phyloP scores from a whole-genome alignment of 179 eudicot species.

The Monotropa hypopitys region DNA sequence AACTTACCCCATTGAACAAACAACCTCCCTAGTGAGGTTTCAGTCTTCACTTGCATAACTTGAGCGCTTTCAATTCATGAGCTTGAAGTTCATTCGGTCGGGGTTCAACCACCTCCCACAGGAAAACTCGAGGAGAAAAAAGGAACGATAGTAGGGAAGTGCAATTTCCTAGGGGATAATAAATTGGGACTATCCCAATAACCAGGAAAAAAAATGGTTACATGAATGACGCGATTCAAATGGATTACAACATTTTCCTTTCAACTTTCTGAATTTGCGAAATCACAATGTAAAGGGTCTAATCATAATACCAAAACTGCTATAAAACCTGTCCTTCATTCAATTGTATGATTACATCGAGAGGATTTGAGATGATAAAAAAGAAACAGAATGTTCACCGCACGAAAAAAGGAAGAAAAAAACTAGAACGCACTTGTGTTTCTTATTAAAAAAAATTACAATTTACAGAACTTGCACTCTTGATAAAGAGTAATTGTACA shows the following conservation, averaged over 20 bases:
- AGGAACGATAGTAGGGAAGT: background rate
- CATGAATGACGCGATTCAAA: background rate
- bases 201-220: background rate
- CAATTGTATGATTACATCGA: slow-evolving; percentile 6
- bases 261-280: background rate
- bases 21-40: background rate
- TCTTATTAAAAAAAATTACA: background rate
- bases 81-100: background rate
- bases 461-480: slow-evolving; percentile 18
- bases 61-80: background rate
- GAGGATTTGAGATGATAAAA: background rate
- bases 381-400: background rate
- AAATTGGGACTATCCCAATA: background rate
- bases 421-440: background rate
- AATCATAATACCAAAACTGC: background rate
- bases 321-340: background rate
- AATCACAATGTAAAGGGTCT: background rate
- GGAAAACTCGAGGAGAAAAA: background rate
- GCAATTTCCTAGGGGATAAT: background rate
- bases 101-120: background rate
- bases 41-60: background rate
- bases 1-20: background rate
- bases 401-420: background rate
- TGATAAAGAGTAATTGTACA: background rate
- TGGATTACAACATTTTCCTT: background rate